Evolutionary conservation across 441 rosid species (phyloP).

Genomic region (Hypseocharis bilobata): DNA sequence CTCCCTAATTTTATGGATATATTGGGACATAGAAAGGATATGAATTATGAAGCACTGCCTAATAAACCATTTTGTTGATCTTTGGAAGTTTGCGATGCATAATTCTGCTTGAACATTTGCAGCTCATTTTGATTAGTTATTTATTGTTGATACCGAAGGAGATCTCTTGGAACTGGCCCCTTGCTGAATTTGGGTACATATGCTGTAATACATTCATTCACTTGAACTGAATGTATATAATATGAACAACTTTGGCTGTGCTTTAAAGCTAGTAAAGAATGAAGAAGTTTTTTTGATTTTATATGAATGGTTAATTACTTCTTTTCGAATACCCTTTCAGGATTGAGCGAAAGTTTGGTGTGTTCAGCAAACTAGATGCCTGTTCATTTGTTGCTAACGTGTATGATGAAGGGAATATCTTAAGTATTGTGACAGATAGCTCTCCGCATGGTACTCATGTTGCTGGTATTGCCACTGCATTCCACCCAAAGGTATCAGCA

Average conservation of each 20-base stretch:
- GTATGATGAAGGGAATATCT: constrained; percentile 69
- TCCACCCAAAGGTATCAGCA: constrained; percentile 67
- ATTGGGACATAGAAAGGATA: not conserved
- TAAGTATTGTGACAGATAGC: constrained; percentile 88
- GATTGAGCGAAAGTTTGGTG: constrained; percentile 72
- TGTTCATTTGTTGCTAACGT: constrained; percentile 77
- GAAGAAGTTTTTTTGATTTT: not conserved
- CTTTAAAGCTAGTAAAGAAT: not conserved
- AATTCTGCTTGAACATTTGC: constrained; percentile 1
- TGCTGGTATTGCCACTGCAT: constrained; percentile 91
- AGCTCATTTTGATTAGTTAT: not conserved
- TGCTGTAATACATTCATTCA: too few relatives aligned
- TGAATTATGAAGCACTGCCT: not conserved
- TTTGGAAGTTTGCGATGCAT: not conserved
- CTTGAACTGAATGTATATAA: too few relatives aligned
- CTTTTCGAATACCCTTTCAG: constrained; percentile 36
- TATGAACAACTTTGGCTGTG: too few relatives aligned
- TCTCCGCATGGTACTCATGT: constrained; percentile 98
- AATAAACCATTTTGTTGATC: not conserved
- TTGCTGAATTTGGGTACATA: too few relatives aligned
- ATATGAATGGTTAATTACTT: constrained; percentile 17
- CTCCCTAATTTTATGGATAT: not conserved
- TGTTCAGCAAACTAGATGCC: constrained; percentile 91
- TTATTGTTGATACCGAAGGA: not conserved
- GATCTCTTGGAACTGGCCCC: not conserved